These are phyloP conservation scores for Vitis riparia DNA, from an alignment of 164 flowering plant genomes.

Conservation along the genomic window DNA sequence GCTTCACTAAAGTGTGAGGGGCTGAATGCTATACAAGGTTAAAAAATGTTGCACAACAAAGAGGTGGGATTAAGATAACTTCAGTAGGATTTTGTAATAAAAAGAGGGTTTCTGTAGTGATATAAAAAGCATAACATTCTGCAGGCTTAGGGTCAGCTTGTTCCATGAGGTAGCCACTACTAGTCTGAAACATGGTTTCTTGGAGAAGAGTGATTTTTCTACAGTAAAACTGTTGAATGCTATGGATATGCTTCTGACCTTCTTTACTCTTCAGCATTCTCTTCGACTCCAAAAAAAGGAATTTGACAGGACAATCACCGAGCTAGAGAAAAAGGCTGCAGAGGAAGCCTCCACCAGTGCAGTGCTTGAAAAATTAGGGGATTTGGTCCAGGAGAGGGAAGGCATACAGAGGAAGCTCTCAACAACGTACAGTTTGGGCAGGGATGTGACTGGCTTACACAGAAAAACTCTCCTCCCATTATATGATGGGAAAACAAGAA, in stretches of 20 bases:
- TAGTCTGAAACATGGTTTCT: too few species aligned
- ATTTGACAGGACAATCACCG: constrained; percentile 53
- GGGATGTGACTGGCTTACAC: constrained; percentile 38
- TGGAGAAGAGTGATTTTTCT: too few species aligned
- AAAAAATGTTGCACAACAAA: too few species aligned
- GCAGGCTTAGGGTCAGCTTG: too few species aligned
- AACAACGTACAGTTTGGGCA: constrained; percentile 78
- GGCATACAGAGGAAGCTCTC: constrained; percentile 72
- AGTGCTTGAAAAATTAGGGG: constrained; percentile 47
- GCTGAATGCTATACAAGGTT: too few species aligned
- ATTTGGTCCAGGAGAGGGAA: constrained; percentile 51
- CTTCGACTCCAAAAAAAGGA: constrained; percentile 63
- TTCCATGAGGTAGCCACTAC: too few species aligned
- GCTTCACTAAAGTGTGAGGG: too few species aligned
- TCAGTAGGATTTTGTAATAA: too few species aligned
- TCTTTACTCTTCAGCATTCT: constrained; percentile 45
- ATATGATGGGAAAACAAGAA: constrained; percentile 37
- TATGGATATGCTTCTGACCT: neutral
- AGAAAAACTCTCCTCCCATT: constrained; percentile 56
- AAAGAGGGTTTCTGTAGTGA: too few species aligned
- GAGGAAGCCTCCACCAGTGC: constrained; percentile 48
- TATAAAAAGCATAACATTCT: too few species aligned
- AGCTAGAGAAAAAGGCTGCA: constrained; percentile 57
- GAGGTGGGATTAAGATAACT: too few species aligned
- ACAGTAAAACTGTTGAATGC: neutral